Percentiles rank a stretch among this genome's conserved stretches.
Conservation (phyloP, 2,329 filamentous ascomycete genomes). For the Epichloe glyceriae region DNA sequence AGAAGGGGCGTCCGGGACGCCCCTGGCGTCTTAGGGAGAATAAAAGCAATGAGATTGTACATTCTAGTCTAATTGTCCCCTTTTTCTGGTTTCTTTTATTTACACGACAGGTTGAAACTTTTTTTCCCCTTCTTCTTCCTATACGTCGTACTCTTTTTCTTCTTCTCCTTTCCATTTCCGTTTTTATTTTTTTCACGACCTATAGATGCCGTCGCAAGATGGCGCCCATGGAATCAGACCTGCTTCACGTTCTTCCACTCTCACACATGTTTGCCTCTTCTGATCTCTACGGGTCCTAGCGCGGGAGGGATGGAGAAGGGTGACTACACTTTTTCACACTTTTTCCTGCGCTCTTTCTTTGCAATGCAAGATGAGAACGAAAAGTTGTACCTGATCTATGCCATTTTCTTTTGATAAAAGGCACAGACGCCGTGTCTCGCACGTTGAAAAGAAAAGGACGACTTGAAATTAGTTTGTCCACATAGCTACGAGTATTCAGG, state of each 20-base stretch:
- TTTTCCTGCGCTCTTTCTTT: background rate
- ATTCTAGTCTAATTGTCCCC: slow-evolving; percentile 12
- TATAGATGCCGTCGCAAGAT: slow-evolving; percentile 22
- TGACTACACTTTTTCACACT: background rate
- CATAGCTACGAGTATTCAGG: background rate
- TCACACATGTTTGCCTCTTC: background rate
- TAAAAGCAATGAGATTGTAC: slow-evolving; percentile 20
- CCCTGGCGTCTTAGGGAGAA: slow-evolving; percentile 12
- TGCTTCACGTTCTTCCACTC: slow-evolving; percentile 2
- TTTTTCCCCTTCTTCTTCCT: slow-evolving; percentile 15
- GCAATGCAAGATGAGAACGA: background rate
- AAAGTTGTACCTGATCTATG: background rate
- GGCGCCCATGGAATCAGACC: slow-evolving; percentile 11
- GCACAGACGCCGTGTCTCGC: too few relatives aligned
- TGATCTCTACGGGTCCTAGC: background rate
- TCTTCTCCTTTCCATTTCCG: background rate
- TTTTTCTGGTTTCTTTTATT: background rate
- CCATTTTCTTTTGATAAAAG: background rate
- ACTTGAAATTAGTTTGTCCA: too few relatives aligned
- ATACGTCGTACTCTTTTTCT: background rate
- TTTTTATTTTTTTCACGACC: slow-evolving; percentile 12
- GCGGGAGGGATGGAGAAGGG: background rate
- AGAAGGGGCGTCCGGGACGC: slow-evolving; percentile 25
- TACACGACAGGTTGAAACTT: slow-evolving; percentile 9
- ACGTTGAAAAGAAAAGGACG: too few relatives aligned